phyloP scores from a whole-genome alignment of 768 basidiomycete genomes.

The Asterophora lycoperdoides region DNA sequence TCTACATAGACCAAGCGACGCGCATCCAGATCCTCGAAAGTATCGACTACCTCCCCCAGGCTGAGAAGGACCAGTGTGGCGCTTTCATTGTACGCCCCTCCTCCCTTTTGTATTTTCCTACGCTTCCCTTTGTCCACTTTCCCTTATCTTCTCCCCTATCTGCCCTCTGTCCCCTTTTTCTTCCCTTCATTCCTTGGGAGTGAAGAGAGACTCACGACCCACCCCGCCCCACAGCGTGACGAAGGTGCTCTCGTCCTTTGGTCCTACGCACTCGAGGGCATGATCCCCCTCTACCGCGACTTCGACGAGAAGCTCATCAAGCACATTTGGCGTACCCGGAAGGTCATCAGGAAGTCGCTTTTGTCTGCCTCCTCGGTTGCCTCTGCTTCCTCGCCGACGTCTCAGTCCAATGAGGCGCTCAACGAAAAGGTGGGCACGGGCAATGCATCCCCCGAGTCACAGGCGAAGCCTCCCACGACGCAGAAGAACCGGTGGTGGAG shows the following conservation, averaged over 20 bases:
- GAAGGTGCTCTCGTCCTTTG: constrained; percentile 80
- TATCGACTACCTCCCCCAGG: constrained; percentile 61
- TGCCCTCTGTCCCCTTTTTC: too few relatives aligned
- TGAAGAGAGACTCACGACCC: neutral
- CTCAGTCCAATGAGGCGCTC: constrained; percentile 25
- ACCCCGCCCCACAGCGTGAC: constrained; percentile 54
- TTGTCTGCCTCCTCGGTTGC: constrained; percentile 11
- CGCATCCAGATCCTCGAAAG: constrained; percentile 81
- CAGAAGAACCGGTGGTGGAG: constrained; percentile 35
- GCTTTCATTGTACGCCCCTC: constrained; percentile 59
- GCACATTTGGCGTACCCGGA: constrained; percentile 66
- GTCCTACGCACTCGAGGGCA: constrained; percentile 64
- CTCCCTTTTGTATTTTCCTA: neutral
- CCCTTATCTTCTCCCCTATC: too few relatives aligned
- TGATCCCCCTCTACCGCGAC: constrained; percentile 67
- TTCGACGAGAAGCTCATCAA: constrained; percentile 78
- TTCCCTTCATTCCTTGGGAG: too few relatives aligned
- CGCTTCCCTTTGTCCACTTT: too few relatives aligned
- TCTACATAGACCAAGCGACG: constrained; percentile 74
- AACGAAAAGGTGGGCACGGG: constrained; percentile 33
- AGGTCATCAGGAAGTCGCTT: constrained; percentile 19
- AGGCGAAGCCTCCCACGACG: constrained; percentile 7
- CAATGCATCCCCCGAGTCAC: neutral
- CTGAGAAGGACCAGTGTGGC: constrained; percentile 86
- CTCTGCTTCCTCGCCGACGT: constrained; percentile 7